Base-by-base conservation (phyloP, 352 stramenopile genomes). In the Phytopythium mirpurense region DNA sequence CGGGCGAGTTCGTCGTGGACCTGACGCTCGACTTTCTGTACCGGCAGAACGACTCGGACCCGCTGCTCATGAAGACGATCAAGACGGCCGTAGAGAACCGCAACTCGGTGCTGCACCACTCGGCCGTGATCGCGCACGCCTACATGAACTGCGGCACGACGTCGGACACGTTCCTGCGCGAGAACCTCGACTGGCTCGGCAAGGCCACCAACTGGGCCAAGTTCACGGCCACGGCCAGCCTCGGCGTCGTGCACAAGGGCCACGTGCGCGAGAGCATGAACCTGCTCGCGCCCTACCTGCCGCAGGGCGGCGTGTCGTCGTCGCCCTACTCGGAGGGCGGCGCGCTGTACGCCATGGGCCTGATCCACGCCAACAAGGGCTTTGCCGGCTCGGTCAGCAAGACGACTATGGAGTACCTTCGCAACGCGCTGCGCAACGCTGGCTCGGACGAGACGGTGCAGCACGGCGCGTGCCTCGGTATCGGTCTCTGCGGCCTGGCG, bases 201-300 rank as follows among this genome's bases (percentile, higher is more conserved):
- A 98, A 98, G 64, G 96, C 97, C 10, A 97, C 86, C 50, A 99
- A 99, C 79, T 99, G 97, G 97, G 96, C 96, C 49, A 99, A 99
- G 75, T 99, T 99, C 63, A 98, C 93, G 8, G 96, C 97, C 21
- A 99, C 96, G 7, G 96, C 96, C 18, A 98, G 88, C 56, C 84
- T 99, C n/a, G 97, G 97, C 54, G 96, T 99, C 34, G 90, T 99
- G 38, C 97, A 99, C 82, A 96, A 97, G 53, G 96, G 95, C 38
- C 97, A 99, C 63, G 87, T 98, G 54, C 95, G 96, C 54, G 95
- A 99, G 71, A 97, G 87, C 63, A 99, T 99, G 96, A 97, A 95
- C 58, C 67, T 99, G 21, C 72, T 99, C 12, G 85, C 98, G 60
- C 96, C 97, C 15, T 99, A 99, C 77, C 72, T 99, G n/a, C 95